Percentiles rank a stretch among this genome's conserved stretches.
Evolutionary conservation across 176 grass and related monocot species (phyloP).

Genomic region (Rhynchospora breviuscula): DNA sequence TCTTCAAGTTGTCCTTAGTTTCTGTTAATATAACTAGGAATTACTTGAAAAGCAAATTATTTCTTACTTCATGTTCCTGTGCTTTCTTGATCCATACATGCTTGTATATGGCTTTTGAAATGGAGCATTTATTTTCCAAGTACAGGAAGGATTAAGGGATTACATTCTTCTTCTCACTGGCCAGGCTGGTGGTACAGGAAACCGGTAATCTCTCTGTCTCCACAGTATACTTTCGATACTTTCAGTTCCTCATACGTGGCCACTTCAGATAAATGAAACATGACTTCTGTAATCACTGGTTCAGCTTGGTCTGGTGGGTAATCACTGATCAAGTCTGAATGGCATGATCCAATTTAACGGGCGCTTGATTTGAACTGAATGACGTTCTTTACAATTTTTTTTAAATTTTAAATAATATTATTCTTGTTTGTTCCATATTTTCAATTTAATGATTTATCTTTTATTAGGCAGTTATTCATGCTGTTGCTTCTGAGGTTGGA

Average conservation of each 20-base stretch:
- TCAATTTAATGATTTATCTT: slow-evolving; percentile 19
- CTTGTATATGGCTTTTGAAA: slow-evolving; percentile 20
- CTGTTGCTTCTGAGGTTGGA: slow-evolving; percentile 53
- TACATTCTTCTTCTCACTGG: slow-evolving; percentile 85
- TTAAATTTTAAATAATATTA: not conserved
- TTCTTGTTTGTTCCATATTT: slow-evolving; percentile 15
- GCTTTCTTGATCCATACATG: not conserved
- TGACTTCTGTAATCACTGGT: not conserved
- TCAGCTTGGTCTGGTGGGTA: not conserved
- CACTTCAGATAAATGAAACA: not conserved
- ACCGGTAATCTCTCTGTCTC: slow-evolving; percentile 54
- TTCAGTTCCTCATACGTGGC: not conserved
- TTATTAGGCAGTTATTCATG: slow-evolving; percentile 65
- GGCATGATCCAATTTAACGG: not conserved
- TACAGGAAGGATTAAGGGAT: slow-evolving; percentile 49
- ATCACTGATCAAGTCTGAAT: not conserved
- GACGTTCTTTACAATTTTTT: not conserved
- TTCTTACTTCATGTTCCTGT: not conserved
- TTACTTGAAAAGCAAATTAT: not conserved
- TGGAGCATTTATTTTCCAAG: slow-evolving; percentile 22
- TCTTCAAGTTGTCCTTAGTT: not conserved
- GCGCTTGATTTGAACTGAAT: not conserved
- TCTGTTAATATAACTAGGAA: not conserved
- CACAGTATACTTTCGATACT: not conserved
- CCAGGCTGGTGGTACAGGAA: slow-evolving; percentile 87